A percentile compares a stretch with the other conserved stretches of the same genome.
Conservation (phyloP, 2,329 filamentous ascomycete genomes). For the Aspergillus arachidicola region DNA sequence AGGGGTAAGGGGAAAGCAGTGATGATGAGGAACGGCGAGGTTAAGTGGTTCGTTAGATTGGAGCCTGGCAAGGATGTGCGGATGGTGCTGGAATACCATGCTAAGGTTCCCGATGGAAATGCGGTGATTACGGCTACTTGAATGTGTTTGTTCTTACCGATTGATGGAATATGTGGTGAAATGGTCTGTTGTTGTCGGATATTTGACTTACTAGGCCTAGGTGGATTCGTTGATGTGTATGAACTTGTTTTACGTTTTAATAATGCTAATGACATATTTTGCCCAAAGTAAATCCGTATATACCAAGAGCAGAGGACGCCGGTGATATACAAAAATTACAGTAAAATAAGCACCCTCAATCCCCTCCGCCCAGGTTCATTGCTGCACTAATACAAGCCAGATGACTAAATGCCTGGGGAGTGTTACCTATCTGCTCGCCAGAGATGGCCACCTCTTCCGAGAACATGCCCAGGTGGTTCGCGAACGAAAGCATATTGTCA, state of each 20-base stretch:
- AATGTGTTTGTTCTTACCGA: not conserved
- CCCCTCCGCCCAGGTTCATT: slow-evolving; percentile 62
- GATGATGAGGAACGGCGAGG: slow-evolving; percentile 60
- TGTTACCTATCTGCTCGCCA: slow-evolving; percentile 78
- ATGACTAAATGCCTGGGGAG: slow-evolving; percentile 77
- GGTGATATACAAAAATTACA: not conserved
- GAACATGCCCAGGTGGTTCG: slow-evolving; percentile 77
- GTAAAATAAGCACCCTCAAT: not conserved
- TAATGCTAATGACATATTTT: not conserved
- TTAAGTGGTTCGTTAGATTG: slow-evolving; percentile 61
- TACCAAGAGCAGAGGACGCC: not conserved
- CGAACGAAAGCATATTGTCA: slow-evolving; percentile 76
- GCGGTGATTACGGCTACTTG: slow-evolving; percentile 7
- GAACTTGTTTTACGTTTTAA: not conserved
- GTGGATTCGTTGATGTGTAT: not conserved
- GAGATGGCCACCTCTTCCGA: slow-evolving; percentile 75
- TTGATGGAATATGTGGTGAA: not conserved
- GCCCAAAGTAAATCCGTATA: not conserved
- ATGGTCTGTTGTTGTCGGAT: not conserved
- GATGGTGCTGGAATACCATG: slow-evolving; percentile 64
- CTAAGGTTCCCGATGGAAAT: slow-evolving; percentile 52
- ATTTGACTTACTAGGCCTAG: not conserved
- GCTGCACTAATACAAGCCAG: slow-evolving; percentile 75
- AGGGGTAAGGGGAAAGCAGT: slow-evolving; percentile 59
- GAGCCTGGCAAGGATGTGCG: slow-evolving; percentile 61